These are phyloP conservation scores for Teratosphaeria destructans DNA, from an alignment of 2,329 filamentous ascomycete species.

Conservation along the genomic window DNA sequence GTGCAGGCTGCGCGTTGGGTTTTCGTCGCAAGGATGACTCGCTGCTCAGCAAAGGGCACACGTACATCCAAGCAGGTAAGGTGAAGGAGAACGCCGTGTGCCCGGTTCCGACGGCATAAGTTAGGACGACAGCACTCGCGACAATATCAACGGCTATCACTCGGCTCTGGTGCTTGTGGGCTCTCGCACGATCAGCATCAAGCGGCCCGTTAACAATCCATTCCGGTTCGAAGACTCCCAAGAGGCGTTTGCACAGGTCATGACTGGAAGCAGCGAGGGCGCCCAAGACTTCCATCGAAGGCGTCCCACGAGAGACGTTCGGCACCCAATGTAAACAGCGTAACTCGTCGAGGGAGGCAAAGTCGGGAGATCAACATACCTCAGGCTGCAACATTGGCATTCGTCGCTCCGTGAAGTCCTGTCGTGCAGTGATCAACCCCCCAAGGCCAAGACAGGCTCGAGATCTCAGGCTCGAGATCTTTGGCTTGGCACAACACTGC, in stretches of 20 bases:
- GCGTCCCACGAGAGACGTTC: slow-evolving; percentile 15
- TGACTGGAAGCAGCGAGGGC: slow-evolving; percentile 26
- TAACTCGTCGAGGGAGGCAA: neutral
- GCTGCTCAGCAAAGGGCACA: slow-evolving; percentile 31
- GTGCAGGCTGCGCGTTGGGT: slow-evolving; percentile 19
- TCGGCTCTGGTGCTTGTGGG: slow-evolving; percentile 41
- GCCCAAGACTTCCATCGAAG: slow-evolving; percentile 37
- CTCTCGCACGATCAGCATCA: slow-evolving; percentile 36
- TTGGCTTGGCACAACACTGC: neutral
- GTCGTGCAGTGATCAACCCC: too few relatives aligned
- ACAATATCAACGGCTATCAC: slow-evolving; percentile 38
- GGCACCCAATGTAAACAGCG: neutral
- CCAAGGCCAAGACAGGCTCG: too few relatives aligned
- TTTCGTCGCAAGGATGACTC: slow-evolving; percentile 25
- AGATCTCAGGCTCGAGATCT: neutral
- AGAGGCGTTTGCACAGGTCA: slow-evolving; percentile 39
- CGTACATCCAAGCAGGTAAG: slow-evolving; percentile 42
- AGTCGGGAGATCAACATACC: neutral
- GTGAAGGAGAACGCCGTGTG: slow-evolving; percentile 40
- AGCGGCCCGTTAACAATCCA: slow-evolving; percentile 30
- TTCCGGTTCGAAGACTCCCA: slow-evolving; percentile 38
- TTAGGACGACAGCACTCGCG: slow-evolving; percentile 43
- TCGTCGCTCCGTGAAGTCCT: too few relatives aligned
- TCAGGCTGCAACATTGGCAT: neutral
- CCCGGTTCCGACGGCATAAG: slow-evolving; percentile 40